Base-by-base conservation (phyloP, 2,329 filamentous ascomycete genomes). In the Cladophialophora bantiana region DNA sequence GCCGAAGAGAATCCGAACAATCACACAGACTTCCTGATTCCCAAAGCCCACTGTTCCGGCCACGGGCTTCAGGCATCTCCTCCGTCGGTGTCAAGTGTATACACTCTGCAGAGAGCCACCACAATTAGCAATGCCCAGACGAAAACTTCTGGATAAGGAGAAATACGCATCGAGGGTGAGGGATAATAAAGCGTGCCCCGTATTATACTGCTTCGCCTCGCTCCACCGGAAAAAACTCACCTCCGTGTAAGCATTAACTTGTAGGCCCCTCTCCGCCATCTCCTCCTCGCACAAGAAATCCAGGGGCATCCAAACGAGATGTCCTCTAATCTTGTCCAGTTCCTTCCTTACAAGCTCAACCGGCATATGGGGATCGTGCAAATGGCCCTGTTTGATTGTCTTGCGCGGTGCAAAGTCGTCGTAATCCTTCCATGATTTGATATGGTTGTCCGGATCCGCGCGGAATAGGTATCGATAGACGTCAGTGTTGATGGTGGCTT, bases 261-360 rank as follows among this genome's bases (percentile, higher is more conserved):
- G 89, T 78, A 98, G 75, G 0, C 94, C 94, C 74, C 86, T 87
- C 81, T 97, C 94, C 0, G 94, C 94, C 93, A 98, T 96, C 73
- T 92, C 85, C 0, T 89, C 93, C 70, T 96, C 89, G 73, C 86
- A 84, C 75, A 98, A 79, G 76, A 97, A 98, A 54, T 93, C 87
- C 74, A 98, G 78, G n/a, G 93, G 93, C 89, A 97, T 94, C 92
- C 92, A 96, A 6, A 98, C 94, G 48, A 98, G 78, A 81, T 98
- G 94, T 0, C 94, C 94, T 80, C 88, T 89, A 72, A 98, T 88
- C 75, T 90, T 84, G 73, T 93, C 89, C 58, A 98, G 82, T 77
- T 94, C 93, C 71, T 84, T 78, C 15, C 91, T 85, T 6, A 95
- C 88, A 63, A 96, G 89, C 31, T 89, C 83, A 0, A 88, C 86